Evolutionary conservation across 2,329 filamentous ascomycete species (phyloP).

Genomic region (Magnaporthiopsis rhizophila): DNA sequence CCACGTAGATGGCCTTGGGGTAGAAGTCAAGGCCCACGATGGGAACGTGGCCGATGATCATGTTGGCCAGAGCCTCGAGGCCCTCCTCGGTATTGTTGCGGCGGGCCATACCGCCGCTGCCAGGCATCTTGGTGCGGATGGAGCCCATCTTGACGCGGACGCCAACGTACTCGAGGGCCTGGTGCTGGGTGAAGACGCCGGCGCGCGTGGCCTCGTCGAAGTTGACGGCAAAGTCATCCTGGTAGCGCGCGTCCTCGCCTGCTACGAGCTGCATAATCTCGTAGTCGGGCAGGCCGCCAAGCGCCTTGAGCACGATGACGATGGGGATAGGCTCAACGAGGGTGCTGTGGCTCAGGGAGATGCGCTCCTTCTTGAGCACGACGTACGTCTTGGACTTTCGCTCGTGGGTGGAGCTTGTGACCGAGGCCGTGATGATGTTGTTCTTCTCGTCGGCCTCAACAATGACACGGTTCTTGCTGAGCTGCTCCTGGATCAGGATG

Average conservation of each 20-base stretch:
- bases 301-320: conserved; percentile 83
- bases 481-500: conserved; percentile 93
- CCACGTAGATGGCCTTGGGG: conserved; percentile 93
- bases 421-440: conserved; percentile 86
- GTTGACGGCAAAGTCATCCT: conserved; percentile 92
- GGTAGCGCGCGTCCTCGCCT: conserved; percentile 78
- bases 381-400: conserved; percentile 98
- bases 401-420: conserved; percentile 96
- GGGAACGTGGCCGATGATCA: conserved; percentile 90
- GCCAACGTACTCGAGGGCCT: conserved; percentile 90
- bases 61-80: conserved; percentile 82
- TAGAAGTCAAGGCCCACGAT: conserved; percentile 89
- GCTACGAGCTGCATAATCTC: conserved; percentile 90
- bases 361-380: conserved; percentile 83
- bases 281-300: conserved; percentile 89
- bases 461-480: conserved; percentile 98
- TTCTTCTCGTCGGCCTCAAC: conserved; percentile 92
- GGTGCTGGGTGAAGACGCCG: conserved; percentile 85
- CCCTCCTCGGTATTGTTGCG: conserved; percentile 86
- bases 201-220: conserved; percentile 85
- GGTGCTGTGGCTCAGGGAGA: conserved; percentile 87
- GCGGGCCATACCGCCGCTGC: conserved; percentile 36
- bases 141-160: conserved; percentile 74
- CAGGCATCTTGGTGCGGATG: conserved; percentile 39
- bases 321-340: conserved; percentile 91